A percentile compares a stretch with the other conserved stretches of the same genome.
These are phyloP conservation scores for Cercophora newfieldiana DNA, from an alignment of 495 filamentous ascomycete species.

Conservation along the genomic window DNA sequence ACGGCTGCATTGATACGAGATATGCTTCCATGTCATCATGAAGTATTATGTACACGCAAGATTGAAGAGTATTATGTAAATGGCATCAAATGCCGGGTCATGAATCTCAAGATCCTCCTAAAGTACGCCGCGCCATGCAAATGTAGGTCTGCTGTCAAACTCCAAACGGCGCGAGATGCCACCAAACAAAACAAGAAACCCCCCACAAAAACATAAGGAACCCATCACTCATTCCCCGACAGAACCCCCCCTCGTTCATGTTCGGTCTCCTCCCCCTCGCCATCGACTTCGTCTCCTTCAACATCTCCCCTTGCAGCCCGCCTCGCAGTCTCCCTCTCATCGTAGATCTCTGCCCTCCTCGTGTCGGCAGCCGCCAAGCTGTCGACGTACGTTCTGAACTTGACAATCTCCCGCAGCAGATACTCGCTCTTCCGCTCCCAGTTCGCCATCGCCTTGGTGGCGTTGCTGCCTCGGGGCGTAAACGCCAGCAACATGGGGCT, in stretches of 20 bases:
- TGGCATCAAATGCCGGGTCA: neutral
- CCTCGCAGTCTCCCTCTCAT: conserved; percentile 46
- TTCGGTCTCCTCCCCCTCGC: conserved; percentile 7
- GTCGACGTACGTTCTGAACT: conserved; percentile 94
- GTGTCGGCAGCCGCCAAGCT: conserved; percentile 54
- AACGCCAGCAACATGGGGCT: conserved; percentile 86
- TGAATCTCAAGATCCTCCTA: neutral
- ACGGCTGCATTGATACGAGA: neutral
- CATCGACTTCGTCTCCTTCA: conserved; percentile 20
- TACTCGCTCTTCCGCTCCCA: conserved; percentile 96
- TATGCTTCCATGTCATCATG: neutral
- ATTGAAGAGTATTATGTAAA: neutral
- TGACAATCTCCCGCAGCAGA: conserved; percentile 90
- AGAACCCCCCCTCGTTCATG: neutral
- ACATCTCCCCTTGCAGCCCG: conserved; percentile 38
- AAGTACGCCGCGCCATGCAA: neutral
- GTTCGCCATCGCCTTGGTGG: conserved; percentile 80
- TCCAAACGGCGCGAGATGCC: neutral
- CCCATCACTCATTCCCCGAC: neutral
- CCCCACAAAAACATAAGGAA: neutral
- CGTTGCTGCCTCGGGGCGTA: conserved; percentile 81
- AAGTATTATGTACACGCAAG: neutral
- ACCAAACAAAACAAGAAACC: neutral
- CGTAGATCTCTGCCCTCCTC: conserved; percentile 48
- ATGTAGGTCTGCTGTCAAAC: neutral